Evolutionary conservation across 176 grass and related monocot genomes (phyloP), one percentile per base, ranked within the genome.

Genomic region (Oryza brachyantha): DNA sequence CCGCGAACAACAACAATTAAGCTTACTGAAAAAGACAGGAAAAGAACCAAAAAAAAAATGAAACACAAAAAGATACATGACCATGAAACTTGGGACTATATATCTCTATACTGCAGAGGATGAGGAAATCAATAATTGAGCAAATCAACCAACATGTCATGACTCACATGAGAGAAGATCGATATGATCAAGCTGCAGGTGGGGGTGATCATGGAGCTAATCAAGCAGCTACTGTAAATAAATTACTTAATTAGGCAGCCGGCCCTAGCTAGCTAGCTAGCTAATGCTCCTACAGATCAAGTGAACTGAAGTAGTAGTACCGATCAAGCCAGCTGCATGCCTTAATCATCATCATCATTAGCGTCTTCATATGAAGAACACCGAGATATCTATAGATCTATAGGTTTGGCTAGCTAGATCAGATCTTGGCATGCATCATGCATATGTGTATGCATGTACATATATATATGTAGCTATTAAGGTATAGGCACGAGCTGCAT

Each of bases 1-100:
- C 87, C 66, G 78, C 61, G 61, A 75, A 79, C 13, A 46, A 46
- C 48, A 52, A 52, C n/a, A 52, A 52, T 52, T 77, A 85, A 76
- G 82, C 86, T 79, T 86, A 86, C 79, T 68, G 70, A 41, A 12
- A 12, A 21, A 60, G 21, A 40, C 11, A 54, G 14, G n/a, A 87
- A 52, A 70, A 43, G 7, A 50, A 40, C 19, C 21, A 41, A 59
- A 45, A 12, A 78, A 32, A 32, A 32, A 61, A 37, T 7, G 55
- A 61, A 45, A 31, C 40, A 52, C 59, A 34, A 50, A 50, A 17
- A 50, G 46, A 50, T 50, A 50, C n/a, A 55, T 57, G 50, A 55
- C 50, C 19, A 55, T 22, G 50, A 55, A 57, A 8, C 52, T 24
- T 24, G 52, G 2, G n/a, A 57, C 52, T 57, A 16, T n/a, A n/a